Evolutionary conservation across 306 rosid genomes (phyloP), one percentile per base, ranked within the genome.

Genomic region (Rosa multiflora): DNA sequence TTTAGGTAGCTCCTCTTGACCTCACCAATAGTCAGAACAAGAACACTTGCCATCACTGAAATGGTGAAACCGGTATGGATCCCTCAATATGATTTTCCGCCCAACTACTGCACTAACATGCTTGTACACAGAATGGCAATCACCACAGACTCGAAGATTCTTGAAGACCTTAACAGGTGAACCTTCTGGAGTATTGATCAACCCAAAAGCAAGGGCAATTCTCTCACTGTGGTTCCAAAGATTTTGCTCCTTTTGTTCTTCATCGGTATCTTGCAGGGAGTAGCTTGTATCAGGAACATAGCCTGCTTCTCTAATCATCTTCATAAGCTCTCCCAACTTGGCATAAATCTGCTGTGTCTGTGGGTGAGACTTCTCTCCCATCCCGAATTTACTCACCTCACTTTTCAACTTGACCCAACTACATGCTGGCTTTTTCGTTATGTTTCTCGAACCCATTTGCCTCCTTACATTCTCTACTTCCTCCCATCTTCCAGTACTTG

Each of bases 151-250:
- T 69, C 97, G 97, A 53, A 94, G 90, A 83, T 94, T 94, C 90
- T 94, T 94, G 82, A 91, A 94, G 72, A 94, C 85, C 83, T 88
- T 88, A 61, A 94, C 62, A 23, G 92, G 84, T 13, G 90, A 84
- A 77, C 90, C 87, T 85, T 87, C 80, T 35, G 97, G 88, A 56
- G 90, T 79, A 73, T 75, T 87, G 84, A 92, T 85, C 89, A 92
- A 86, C 43, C 90, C 97, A 44, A 82, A 94, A 44, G 97, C 97
- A 63, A 94, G 97, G 47, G 99, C 97, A 21, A 92, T 82, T 87
- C 97, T 91, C 85, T 94, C 99, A 42, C 97, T 92, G 78, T 94
- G 97, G 83, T 91, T 92, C 97, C 97, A 92, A 85, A 94, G 97
- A 86, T 91, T 91, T 62, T 87, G 97, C 85, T 94, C 97, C 83